phyloP scores from a whole-genome alignment of 768 basidiomycete genomes.

The Porpolomopsis calyptriformis region DNA sequence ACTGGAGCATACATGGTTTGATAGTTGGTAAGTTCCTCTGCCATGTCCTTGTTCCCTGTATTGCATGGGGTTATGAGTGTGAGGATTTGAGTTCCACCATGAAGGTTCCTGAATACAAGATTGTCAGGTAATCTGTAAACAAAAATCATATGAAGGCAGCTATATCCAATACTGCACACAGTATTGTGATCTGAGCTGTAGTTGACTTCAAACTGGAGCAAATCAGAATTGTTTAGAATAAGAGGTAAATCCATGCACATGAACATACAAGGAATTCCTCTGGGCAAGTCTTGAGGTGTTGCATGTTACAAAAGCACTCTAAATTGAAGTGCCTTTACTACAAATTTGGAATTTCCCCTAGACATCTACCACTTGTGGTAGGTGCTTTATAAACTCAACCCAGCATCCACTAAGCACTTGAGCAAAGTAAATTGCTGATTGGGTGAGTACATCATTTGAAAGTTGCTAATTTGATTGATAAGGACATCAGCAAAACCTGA shows the following conservation, averaged over 20 bases:
- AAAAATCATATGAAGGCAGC: constrained; percentile 11
- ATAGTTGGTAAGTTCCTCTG: constrained; percentile 3
- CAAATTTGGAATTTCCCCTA: constrained; percentile 20
- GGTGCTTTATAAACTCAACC: background rate
- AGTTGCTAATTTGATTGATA: constrained; percentile 1
- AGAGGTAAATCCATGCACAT: background rate
- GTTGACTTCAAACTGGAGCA: constrained; percentile 3
- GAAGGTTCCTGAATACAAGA: background rate
- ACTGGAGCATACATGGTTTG: background rate
- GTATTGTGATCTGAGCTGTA: background rate
- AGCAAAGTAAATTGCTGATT: constrained; percentile 13
- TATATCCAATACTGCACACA: constrained; percentile 5
- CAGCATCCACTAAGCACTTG: constrained; percentile 5
- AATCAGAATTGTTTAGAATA: background rate
- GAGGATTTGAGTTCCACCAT: constrained; percentile 1
- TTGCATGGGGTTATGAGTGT: constrained; percentile 10
- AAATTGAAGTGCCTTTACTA: constrained; percentile 17
- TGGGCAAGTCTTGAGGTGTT: background rate
- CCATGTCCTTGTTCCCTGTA: constrained; percentile 10
- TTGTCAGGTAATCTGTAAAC: constrained; percentile 6
- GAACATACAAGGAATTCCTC: constrained; percentile 3
- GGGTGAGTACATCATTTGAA: constrained; percentile 6
- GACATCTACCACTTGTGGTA: constrained; percentile 12
- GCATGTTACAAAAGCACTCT: background rate
- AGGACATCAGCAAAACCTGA: no score